Evolutionary conservation across 768 basidiomycete genomes (phyloP).

Genomic region (Podaxis sp.): DNA sequence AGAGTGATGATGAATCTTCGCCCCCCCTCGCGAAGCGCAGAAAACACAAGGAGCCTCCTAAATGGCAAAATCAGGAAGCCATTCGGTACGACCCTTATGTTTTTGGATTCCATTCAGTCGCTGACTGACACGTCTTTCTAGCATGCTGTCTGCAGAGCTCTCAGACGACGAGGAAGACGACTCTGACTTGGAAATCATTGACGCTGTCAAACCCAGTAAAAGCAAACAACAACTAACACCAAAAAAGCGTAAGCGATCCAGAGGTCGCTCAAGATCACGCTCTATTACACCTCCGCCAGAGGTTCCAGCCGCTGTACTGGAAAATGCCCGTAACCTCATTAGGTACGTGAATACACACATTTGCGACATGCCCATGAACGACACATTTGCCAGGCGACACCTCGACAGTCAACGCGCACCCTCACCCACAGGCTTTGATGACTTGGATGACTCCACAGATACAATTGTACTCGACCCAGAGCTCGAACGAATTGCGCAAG

Average conservation of each 20-base stretch:
- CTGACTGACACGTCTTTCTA: slow-evolving; percentile 14
- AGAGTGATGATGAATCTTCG: slow-evolving; percentile 21
- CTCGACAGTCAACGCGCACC: slow-evolving; percentile 38
- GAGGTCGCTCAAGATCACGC: slow-evolving; percentile 49
- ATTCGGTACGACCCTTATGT: slow-evolving; percentile 31
- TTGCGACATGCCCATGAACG: neutral
- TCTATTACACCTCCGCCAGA: slow-evolving; percentile 78
- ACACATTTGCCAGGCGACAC: slow-evolving; percentile 35
- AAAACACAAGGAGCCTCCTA: slow-evolving; percentile 34
- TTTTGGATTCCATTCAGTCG: neutral
- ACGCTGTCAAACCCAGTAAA: slow-evolving; percentile 21
- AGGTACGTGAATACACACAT: slow-evolving; percentile 36
- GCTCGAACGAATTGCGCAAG: slow-evolving; percentile 50
- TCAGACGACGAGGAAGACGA: slow-evolving; percentile 47
- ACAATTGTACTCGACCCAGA: slow-evolving; percentile 55
- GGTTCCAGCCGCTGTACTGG: slow-evolving; percentile 47
- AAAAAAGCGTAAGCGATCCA: slow-evolving; percentile 37
- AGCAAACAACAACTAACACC: slow-evolving; percentile 20
- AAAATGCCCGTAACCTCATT: slow-evolving; percentile 54
- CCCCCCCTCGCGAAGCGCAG: slow-evolving; percentile 33
- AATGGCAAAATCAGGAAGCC: slow-evolving; percentile 40
- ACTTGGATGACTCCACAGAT: slow-evolving; percentile 24
- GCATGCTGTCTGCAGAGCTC: slow-evolving; percentile 35
- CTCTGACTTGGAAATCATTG: slow-evolving; percentile 36
- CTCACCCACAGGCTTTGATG: slow-evolving; percentile 41